Percentiles rank a stretch among this genome's conserved stretches.
Evolutionary conservation across 2,329 filamentous ascomycete genomes (phyloP).

Genomic region (Aspergillus aculeatus): DNA sequence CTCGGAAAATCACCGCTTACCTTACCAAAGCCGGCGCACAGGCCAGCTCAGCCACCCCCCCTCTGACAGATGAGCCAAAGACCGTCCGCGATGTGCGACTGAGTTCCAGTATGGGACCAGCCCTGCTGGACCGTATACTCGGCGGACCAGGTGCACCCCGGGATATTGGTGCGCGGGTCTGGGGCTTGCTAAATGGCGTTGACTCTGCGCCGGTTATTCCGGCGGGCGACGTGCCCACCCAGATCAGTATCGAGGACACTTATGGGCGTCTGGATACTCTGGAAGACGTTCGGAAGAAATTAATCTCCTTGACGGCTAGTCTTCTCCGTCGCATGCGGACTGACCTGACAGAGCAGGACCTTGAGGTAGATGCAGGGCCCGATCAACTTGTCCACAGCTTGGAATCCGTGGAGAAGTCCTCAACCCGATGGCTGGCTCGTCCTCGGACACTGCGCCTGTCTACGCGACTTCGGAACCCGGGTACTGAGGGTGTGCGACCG

Average conservation of each 20-base stretch:
- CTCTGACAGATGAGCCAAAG: slow-evolving; percentile 48
- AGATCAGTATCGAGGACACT: slow-evolving; percentile 94
- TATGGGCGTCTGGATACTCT: slow-evolving; percentile 70
- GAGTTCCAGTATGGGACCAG: slow-evolving; percentile 62
- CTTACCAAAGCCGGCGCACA: neutral
- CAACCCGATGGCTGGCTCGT: slow-evolving; percentile 69
- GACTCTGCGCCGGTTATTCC: slow-evolving; percentile 73
- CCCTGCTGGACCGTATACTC: slow-evolving; percentile 66
- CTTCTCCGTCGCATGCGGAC: slow-evolving; percentile 74
- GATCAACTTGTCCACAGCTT: slow-evolving; percentile 7
- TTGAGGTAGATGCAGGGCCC: slow-evolving; percentile 31
- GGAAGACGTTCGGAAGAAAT: slow-evolving; percentile 64
- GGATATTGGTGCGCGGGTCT: slow-evolving; percentile 70
- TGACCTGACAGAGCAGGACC: slow-evolving; percentile 65
- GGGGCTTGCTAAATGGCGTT: slow-evolving; percentile 76
- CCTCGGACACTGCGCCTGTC: slow-evolving; percentile 81
- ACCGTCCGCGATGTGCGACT: slow-evolving; percentile 65
- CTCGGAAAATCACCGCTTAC: slow-evolving; percentile 56
- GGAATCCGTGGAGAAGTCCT: slow-evolving; percentile 20
- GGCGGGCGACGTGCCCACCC: slow-evolving; percentile 70
- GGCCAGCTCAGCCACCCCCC: neutral
- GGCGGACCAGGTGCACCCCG: slow-evolving; percentile 67
- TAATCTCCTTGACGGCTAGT: slow-evolving; percentile 66
- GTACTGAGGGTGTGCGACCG: slow-evolving; percentile 54
- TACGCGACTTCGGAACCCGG: slow-evolving; percentile 63